A percentile compares a stretch with the other conserved stretches of the same genome.
Conservation (phyloP, 495 filamentous ascomycete genomes). For the Aspergillus sparsus region DNA sequence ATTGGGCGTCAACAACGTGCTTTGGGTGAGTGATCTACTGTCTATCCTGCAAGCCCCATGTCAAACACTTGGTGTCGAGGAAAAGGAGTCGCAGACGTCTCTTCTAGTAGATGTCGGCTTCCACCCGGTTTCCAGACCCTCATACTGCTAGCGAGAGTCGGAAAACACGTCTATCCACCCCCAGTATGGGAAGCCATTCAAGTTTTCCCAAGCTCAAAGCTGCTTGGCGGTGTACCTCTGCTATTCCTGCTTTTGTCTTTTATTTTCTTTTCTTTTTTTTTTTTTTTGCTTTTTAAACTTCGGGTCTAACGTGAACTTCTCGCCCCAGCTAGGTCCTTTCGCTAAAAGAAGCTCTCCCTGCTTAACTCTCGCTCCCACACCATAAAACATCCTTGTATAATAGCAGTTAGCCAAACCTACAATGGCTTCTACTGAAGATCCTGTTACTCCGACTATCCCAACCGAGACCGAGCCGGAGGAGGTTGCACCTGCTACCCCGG, state of each 20-base stretch:
- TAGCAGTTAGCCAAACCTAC: constrained; percentile 1
- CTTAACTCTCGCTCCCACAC: not conserved
- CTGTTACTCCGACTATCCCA: constrained; percentile 29
- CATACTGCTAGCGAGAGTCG: too few species aligned
- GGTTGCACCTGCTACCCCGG: constrained; percentile 43
- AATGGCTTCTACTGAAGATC: constrained; percentile 47
- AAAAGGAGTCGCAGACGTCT: constrained; percentile 12
- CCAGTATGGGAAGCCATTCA: not conserved
- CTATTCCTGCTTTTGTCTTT: constrained; percentile 5
- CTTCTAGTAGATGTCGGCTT: not conserved
- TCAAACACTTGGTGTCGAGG: constrained; percentile 1
- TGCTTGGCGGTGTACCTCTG: constrained; percentile 11
- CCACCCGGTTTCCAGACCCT: too few species aligned
- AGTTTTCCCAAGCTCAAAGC: not conserved
- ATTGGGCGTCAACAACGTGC: constrained; percentile 17
- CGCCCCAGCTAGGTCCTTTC: constrained; percentile 1
- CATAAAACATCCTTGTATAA: constrained; percentile 2
- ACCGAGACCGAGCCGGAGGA: constrained; percentile 33
- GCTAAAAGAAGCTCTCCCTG: not conserved
- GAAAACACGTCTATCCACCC: too few species aligned
- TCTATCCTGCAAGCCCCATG: constrained; percentile 6
- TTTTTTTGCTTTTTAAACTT: constrained; percentile 3
- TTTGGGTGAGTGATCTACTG: constrained; percentile 18
- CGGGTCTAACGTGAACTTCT: constrained; percentile 12
- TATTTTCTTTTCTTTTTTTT: constrained; percentile 13